Evolutionary conservation across 768 basidiomycete species (phyloP).

Genomic region (Leccinum boreale): DNA sequence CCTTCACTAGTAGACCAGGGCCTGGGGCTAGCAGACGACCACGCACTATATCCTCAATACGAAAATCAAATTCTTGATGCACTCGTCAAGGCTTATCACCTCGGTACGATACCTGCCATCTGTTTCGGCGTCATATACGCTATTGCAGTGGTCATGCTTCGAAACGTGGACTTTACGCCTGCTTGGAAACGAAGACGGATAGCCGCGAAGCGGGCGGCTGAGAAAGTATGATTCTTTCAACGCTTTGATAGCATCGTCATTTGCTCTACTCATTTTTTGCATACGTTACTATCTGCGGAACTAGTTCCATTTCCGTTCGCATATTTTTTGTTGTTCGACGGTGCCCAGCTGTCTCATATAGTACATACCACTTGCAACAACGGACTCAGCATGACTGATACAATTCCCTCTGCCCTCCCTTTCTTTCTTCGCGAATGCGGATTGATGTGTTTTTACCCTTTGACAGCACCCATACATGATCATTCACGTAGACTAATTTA

Average conservation of each 20-base stretch:
- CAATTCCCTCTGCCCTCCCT: neutral
- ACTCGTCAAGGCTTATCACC: constrained; percentile 33
- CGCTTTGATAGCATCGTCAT: constrained; percentile 14
- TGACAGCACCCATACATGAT: constrained; percentile 1
- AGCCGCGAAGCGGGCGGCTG: constrained; percentile 20
- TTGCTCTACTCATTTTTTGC: constrained; percentile 15
- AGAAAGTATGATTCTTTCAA: constrained; percentile 19
- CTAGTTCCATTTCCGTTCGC: neutral
- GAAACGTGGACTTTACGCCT: constrained; percentile 32
- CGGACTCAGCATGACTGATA: constrained; percentile 11
- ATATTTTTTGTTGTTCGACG: constrained; percentile 2
- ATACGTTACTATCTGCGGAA: constrained; percentile 20
- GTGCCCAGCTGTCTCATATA: neutral
- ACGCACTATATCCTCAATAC: constrained; percentile 32
- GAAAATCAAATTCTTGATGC: constrained; percentile 30
- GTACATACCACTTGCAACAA: constrained; percentile 1
- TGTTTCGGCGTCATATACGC: constrained; percentile 33
- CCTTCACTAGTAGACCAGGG: constrained; percentile 30
- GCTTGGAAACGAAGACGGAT: constrained; percentile 33
- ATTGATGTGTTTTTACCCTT: neutral
- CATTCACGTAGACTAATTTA: constrained; percentile 22
- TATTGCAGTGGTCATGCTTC: constrained; percentile 29
- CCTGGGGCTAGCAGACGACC: constrained; percentile 29
- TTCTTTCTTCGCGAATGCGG: neutral
- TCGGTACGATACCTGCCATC: constrained; percentile 32